These are phyloP conservation scores for Ulmus americana DNA, from an alignment of 331 rosid genomes.

Conservation along the genomic window DNA sequence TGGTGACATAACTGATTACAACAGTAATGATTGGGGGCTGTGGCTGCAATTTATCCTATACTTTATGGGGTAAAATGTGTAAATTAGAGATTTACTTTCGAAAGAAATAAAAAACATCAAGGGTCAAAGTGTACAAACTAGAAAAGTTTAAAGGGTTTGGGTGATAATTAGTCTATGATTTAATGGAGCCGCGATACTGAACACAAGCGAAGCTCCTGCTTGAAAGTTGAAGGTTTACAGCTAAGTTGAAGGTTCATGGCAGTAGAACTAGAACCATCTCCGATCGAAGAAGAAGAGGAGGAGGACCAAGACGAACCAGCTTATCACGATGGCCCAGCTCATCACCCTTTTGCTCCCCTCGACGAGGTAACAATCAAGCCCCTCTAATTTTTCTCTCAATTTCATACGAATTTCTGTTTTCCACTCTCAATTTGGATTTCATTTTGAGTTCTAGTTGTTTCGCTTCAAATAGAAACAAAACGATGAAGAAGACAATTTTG, in stretches of 20 bases:
- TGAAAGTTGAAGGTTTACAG: too few species aligned
- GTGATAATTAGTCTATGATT: too few species aligned
- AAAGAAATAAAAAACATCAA: too few species aligned
- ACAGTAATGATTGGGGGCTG: too few species aligned
- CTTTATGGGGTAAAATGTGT: too few species aligned
- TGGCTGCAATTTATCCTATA: too few species aligned
- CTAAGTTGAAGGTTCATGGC: constrained; percentile 33
- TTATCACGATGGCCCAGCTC: constrained; percentile 39
- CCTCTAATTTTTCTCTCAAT: neutral
- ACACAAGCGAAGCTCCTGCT: neutral
- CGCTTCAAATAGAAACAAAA: too few species aligned
- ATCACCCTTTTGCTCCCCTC: constrained; percentile 73
- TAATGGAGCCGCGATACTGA: too few species aligned
- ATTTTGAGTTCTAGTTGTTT: neutral
- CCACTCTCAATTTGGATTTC: neutral
- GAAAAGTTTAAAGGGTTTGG: too few species aligned
- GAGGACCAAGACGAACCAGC: constrained; percentile 13
- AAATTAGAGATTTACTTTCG: too few species aligned
- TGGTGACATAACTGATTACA: too few species aligned
- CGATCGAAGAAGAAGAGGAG: constrained; percentile 31
- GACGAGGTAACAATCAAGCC: constrained; percentile 48
- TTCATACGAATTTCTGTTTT: neutral
- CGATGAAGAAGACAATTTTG: neutral
- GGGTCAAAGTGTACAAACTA: too few species aligned
- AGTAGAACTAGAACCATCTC: constrained; percentile 32